Evolutionary conservation across 1,139 yeast genomes (phyloP).

Genomic region (Chernovozyma aurita): DNA sequence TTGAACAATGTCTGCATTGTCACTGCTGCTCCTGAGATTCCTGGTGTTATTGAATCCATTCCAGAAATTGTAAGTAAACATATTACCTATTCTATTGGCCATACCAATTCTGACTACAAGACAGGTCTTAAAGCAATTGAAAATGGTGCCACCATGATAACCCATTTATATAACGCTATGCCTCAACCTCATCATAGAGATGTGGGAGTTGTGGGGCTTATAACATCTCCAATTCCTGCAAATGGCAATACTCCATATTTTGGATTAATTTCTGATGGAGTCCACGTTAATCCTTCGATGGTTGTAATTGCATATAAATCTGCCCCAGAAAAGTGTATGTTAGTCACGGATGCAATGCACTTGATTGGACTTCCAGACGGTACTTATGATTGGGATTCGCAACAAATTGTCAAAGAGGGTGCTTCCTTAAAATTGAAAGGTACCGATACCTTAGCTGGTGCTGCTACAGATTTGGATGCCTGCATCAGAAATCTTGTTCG

Average conservation of each 20-base stretch:
- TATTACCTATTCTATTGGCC: constrained; percentile 53
- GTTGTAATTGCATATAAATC: constrained; percentile 51
- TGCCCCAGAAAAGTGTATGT: constrained; percentile 50
- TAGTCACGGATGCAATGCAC: constrained; percentile 63
- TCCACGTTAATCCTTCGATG: constrained; percentile 59
- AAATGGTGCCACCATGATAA: constrained; percentile 56
- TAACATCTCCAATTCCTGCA: constrained; percentile 35
- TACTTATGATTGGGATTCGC: constrained; percentile 45
- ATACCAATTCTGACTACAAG: constrained; percentile 47
- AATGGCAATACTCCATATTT: constrained; percentile 40
- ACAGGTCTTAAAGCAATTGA: constrained; percentile 48
- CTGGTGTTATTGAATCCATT: constrained; percentile 49
- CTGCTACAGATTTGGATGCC: constrained; percentile 54
- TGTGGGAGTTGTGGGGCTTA: constrained; percentile 55
- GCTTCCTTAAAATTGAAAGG: constrained; percentile 47
- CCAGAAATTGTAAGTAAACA: constrained; percentile 32
- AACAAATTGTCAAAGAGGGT: constrained; percentile 48
- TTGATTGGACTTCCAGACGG: constrained; percentile 52
- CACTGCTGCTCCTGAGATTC: constrained; percentile 62
- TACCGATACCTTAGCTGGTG: constrained; percentile 60
- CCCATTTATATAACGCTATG: constrained; percentile 67
- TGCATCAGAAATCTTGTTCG: constrained; percentile 50
- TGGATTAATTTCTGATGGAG: constrained; percentile 60
- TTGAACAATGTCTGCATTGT: constrained; percentile 45
- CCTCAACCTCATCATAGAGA: constrained; percentile 63